Evolutionary conservation across 306 rosid species (phyloP), one percentile per base, ranked within the genome.

Genomic region (Ziziphus jujuba): DNA sequence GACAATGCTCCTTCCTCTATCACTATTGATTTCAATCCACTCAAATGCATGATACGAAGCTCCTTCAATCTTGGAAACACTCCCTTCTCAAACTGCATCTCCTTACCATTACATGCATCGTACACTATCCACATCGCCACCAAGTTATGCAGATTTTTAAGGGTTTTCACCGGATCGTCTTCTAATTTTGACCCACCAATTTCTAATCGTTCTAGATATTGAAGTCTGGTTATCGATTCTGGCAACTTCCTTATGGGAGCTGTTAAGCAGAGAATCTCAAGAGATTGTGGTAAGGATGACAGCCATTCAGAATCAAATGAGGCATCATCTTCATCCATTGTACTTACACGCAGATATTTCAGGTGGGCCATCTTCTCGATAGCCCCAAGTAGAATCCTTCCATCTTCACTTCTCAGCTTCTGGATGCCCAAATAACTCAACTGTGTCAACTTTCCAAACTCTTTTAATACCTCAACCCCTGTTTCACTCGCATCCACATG

Each of bases 391-490:
- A 76, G 0, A 8, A 4, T 47, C 56, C 13, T 19, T 17, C 71
- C 66, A 24, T 69, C 23, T 23, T 34, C 65, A 11, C n/a, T 3
- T 28, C 43, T 6, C 36, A 78, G 35, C 0, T n/a, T 19, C 21
- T 3, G 72, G 64, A 78, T 47, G 21, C 78, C 78, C 28, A 78
- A 43, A 45, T 62, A 72, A 43, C 59, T 67, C 55, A 78, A 62
- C 35, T 72, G 66, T 21, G 3, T 72, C 63, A 72, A 31, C 58
- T 7, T 62, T 33, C 45, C 20, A 9, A 77, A 61, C 63, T 72
- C 77, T 45, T 56, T 35, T 20, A 77, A 28, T 7, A 66, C 55
- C 6, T 61, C 62, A 24, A 61, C 0, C 48, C 74, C 77, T 8
- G 63, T 57, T 5, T 31, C 43, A 34, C 56, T 59, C 19, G 56